phyloP scores from a whole-genome alignment of 2,329 filamentous ascomycete species.

The Blastomyces emzantsi region DNA sequence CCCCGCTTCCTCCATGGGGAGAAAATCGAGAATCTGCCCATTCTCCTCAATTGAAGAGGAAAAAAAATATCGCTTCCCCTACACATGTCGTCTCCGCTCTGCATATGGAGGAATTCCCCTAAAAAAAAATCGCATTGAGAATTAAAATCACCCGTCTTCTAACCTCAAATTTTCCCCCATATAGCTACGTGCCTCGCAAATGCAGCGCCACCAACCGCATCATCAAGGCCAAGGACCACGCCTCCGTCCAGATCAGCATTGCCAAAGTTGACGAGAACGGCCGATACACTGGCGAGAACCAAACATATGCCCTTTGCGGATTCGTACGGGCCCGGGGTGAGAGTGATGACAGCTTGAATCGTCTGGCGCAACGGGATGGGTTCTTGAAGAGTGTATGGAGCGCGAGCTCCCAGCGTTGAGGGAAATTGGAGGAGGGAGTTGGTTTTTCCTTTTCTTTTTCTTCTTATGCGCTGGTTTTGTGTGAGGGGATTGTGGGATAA shows the following conservation, averaged over 20 bases:
- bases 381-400: constrained; percentile 97
- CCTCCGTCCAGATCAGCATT: constrained; percentile 91
- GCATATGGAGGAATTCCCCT: neutral
- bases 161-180: constrained; percentile 8
- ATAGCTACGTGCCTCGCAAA: constrained; percentile 95
- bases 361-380: constrained; percentile 89
- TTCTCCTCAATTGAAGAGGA: neutral
- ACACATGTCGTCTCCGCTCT: too few relatives aligned
- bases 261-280: constrained; percentile 99
- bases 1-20: neutral
- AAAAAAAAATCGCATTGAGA: too few relatives aligned
- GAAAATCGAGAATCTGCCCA: neutral
- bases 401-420: constrained; percentile 51
- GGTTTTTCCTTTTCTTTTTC: neutral
- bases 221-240: constrained; percentile 99
- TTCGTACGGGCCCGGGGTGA: constrained; percentile 98
- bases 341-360: constrained; percentile 93
- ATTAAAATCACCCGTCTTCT: neutral
- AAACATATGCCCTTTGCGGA: constrained; percentile 93
- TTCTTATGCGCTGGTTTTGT: constrained; percentile 13
- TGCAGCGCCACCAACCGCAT: constrained; percentile 99
- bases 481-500: constrained; percentile 16
- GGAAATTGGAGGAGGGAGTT: neutral
- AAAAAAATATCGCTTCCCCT: neutral
- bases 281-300: constrained; percentile 92